Evolutionary conservation across 2,329 filamentous ascomycete species (phyloP).

Genomic region (Davidsoniella neocaledoniae): DNA sequence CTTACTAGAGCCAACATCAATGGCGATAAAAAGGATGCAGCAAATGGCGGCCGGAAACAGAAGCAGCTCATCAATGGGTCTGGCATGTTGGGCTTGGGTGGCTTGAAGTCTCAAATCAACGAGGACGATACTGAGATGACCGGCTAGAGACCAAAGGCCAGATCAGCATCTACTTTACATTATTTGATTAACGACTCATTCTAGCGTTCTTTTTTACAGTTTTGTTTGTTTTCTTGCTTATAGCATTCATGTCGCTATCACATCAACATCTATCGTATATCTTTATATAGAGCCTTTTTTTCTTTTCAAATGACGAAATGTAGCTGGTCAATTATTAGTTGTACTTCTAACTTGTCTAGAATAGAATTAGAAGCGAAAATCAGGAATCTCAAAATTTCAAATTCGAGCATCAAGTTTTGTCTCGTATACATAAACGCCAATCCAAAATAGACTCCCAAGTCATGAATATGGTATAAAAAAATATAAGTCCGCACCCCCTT

Average conservation of each 20-base stretch:
- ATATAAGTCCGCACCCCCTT: not conserved
- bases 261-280: not conserved
- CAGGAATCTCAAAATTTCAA: not conserved
- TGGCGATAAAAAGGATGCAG: constrained; percentile 20
- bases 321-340: not conserved
- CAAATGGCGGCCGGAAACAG: constrained; percentile 12
- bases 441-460: not conserved
- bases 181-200: not conserved
- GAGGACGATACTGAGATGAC: constrained; percentile 38
- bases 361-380: not conserved
- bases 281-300: not conserved
- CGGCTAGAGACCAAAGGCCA: constrained; percentile 22
- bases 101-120: constrained; percentile 32
- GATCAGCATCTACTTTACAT: too few species aligned
- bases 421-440: constrained; percentile 3
- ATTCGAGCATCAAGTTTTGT: not conserved
- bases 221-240: constrained; percentile 16
- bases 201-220: not conserved
- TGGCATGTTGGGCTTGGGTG: constrained; percentile 8
- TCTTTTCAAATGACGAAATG: not conserved
- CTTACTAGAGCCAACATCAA: constrained; percentile 32
- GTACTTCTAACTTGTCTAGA: not conserved
- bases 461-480: constrained; percentile 6
- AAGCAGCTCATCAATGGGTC: constrained; percentile 14
- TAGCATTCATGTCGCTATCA: not conserved